phyloP scores from a whole-genome alignment of 305 asterid species.

The Stenogyne calaminthoides region DNA sequence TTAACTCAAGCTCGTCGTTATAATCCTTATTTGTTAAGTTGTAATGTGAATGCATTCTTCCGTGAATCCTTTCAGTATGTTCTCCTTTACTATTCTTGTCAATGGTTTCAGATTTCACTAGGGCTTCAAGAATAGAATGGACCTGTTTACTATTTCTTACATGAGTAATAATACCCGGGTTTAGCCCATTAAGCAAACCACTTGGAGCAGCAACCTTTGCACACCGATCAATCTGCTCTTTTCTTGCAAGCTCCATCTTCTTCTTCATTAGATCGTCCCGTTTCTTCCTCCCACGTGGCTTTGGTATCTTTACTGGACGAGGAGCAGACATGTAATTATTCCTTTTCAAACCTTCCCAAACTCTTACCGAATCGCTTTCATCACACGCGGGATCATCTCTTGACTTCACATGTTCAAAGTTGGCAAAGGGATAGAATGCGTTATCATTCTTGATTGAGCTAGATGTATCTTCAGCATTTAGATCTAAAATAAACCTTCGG shows the following conservation, averaged over 20 bases:
- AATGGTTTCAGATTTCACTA: slow-evolving; percentile 55
- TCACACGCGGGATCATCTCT: slow-evolving; percentile 58
- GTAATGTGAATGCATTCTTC: slow-evolving; percentile 31
- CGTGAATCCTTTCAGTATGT: slow-evolving; percentile 13
- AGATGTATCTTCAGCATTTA: slow-evolving; percentile 52
- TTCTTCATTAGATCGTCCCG: slow-evolving; percentile 48
- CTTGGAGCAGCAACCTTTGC: slow-evolving; percentile 81
- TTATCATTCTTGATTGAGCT: slow-evolving; percentile 42
- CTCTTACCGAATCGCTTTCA: slow-evolving; percentile 54
- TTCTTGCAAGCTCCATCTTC: slow-evolving; percentile 64
- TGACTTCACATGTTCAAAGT: slow-evolving; percentile 33
- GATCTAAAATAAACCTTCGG: slow-evolving; percentile 44
- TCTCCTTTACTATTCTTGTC: slow-evolving; percentile 37
- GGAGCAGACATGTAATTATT: slow-evolving; percentile 56
- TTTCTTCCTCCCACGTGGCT: slow-evolving; percentile 56
- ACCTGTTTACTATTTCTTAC: slow-evolving; percentile 82
- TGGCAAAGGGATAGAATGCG: slow-evolving; percentile 37
- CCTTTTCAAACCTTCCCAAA: slow-evolving; percentile 74
- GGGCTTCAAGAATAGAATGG: slow-evolving; percentile 66
- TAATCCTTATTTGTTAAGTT: slow-evolving; percentile 40
- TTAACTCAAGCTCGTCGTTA: slow-evolving; percentile 50
- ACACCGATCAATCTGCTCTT: slow-evolving; percentile 74
- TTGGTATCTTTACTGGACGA: slow-evolving; percentile 43
- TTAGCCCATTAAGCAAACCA: slow-evolving; percentile 70
- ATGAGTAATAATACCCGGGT: slow-evolving; percentile 80